These are phyloP conservation scores for Amauroascus verrucosus DNA, from an alignment of 2,329 filamentous ascomycete genomes.

Conservation along the genomic window DNA sequence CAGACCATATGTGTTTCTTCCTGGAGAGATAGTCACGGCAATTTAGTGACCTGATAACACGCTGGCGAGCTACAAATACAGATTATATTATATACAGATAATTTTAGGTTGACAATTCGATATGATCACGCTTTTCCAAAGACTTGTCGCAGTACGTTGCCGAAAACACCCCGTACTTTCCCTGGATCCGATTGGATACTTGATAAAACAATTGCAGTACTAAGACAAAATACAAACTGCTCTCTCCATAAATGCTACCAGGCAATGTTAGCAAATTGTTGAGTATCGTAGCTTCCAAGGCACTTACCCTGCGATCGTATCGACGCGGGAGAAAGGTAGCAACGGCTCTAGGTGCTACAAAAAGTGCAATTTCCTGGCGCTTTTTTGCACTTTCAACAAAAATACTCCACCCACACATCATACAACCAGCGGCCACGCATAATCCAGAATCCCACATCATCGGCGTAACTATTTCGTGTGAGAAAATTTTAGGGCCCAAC, in stretches of 20 bases:
- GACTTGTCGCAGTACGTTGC: conserved; percentile 47
- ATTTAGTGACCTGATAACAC: not conserved
- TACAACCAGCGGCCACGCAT: conserved; percentile 61
- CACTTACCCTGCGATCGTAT: conserved; percentile 45
- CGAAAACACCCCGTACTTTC: conserved; percentile 59
- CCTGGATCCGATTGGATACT: conserved; percentile 52
- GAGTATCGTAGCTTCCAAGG: conserved; percentile 7
- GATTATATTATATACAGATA: not conserved
- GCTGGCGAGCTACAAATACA: not conserved
- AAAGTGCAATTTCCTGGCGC: conserved; percentile 65
- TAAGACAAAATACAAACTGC: conserved; percentile 54
- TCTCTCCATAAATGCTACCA: conserved; percentile 56
- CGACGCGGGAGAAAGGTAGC: conserved; percentile 63
- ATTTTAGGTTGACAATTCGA: not conserved
- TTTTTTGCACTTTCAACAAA: conserved; percentile 57
- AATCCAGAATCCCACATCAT: conserved; percentile 50
- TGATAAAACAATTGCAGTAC: conserved; percentile 60
- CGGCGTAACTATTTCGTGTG: conserved; percentile 43
- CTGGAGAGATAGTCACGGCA: not conserved
- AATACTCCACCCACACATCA: conserved; percentile 72
- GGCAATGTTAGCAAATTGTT: conserved; percentile 8
- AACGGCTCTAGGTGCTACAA: conserved; percentile 68
- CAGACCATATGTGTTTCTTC: too few species aligned
- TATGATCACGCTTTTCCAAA: conserved; percentile 22
- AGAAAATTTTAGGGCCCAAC: conserved; percentile 58